Base-by-base conservation (phyloP, 1,139 yeast genomes). In the Hyphopichia pseudoburtonii region DNA sequence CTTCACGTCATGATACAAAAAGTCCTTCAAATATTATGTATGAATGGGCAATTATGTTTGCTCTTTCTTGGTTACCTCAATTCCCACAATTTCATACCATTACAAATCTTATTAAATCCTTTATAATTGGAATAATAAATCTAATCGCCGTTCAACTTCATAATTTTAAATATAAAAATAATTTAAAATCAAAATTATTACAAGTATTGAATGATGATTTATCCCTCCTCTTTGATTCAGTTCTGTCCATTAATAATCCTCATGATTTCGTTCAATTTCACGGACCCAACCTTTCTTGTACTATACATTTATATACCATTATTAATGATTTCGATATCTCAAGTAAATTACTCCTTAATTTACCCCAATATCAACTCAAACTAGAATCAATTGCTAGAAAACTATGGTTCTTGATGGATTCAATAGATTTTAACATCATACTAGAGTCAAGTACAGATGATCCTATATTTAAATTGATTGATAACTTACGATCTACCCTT, bases 251-350 rank as follows among this genome's bases (percentile, higher is more conserved):
- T 3, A 33, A 23, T 24, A 12, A 10, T 12, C 29, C 25, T 10
- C 12, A 28, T 11, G 24, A 17, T 5, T 24, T 29, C 24, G 9
- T 3, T 8, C n/a, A 7, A 14, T n/a, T 2, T 5, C 14, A 30
- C 14, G 25, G 25, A 3, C 32, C 32, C 2, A 42, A 34, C 17
- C 31, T 55, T n/a, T 35, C 47, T n/a, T 35, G 45, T 12, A 35
- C 52, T 0, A 54, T 60, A 3, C 71, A 70, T 37, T 49, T 68
- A 12, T 66, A 59, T 39, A 53, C 70, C 4, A 58, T 70, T 4
- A 40, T 70, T 17, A 63, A 66, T 42, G 74, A 69, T 43, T 57
- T 54, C 38, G 76, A 66, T 28, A 46, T 70, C 7, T 43, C 64
- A n/a, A 46, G 48, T 12, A 67, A 63, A 41, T 46, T 70, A 27